phyloP scores from a whole-genome alignment of 1,284 basidiomycete species.

The Bondarzewia mesenterica region DNA sequence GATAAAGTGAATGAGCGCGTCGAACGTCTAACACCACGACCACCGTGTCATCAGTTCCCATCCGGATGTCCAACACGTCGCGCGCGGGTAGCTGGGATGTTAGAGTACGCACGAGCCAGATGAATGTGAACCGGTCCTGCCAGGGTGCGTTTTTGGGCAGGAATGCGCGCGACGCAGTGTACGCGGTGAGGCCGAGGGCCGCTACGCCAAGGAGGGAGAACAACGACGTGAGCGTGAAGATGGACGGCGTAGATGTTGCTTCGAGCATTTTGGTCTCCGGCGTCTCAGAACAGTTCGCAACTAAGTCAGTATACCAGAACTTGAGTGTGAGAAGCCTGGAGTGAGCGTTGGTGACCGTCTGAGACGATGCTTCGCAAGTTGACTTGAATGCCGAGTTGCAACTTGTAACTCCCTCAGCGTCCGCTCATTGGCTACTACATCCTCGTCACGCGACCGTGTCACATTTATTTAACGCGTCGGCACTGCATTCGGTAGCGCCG shows the following conservation, averaged over 20 bases:
- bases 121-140: slow-evolving; percentile 61
- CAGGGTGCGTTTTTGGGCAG: slow-evolving; percentile 54
- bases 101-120: slow-evolving; percentile 53
- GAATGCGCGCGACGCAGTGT: slow-evolving; percentile 38
- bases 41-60: too few species aligned
- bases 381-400: too few species aligned
- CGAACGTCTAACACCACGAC: slow-evolving; percentile 48
- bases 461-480: too few species aligned
- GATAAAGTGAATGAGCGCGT: slow-evolving; percentile 71
- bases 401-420: too few species aligned
- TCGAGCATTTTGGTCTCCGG: slow-evolving; percentile 6
- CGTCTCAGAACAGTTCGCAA: background rate
- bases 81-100: background rate
- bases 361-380: too few species aligned
- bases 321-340: too few species aligned
- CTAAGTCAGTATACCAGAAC: too few species aligned
- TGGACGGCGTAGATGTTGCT: slow-evolving; percentile 14
- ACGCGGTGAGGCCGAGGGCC: slow-evolving; percentile 40
- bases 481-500: too few species aligned
- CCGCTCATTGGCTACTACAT: too few species aligned
- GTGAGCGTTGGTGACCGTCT: too few species aligned
- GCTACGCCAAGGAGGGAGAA: slow-evolving; percentile 56
- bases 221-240: slow-evolving; percentile 63
- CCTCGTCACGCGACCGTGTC: too few species aligned
- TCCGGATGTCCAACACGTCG: background rate